Evolutionary conservation across 2,329 filamentous ascomycete genomes (phyloP).

Genomic region (Colletotrichum paranaense): DNA sequence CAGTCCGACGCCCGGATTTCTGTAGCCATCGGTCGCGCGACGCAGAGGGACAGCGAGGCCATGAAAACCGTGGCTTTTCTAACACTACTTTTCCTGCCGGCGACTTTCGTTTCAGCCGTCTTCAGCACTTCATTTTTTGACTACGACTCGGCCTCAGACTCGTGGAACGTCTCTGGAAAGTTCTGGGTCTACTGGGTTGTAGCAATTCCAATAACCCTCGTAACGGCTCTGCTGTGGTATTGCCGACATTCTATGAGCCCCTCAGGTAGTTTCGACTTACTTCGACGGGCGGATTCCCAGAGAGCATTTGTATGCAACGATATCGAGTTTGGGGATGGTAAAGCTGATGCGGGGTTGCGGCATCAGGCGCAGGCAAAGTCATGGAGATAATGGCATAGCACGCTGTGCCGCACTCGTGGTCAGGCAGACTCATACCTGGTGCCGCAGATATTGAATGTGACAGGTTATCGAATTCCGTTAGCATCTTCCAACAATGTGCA

Average conservation of each 20-base stretch:
- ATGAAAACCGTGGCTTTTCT: conserved; percentile 64
- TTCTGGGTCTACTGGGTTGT: conserved; percentile 52
- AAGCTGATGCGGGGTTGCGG: background rate
- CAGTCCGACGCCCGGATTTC: conserved; percentile 53
- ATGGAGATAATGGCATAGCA: too few relatives aligned
- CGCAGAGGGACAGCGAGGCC: conserved; percentile 58
- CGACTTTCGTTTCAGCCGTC: conserved; percentile 61
- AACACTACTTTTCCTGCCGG: conserved; percentile 60
- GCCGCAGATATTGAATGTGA: background rate
- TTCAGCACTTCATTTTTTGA: conserved; percentile 60
- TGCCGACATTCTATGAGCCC: conserved; percentile 4
- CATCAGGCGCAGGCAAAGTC: too few relatives aligned
- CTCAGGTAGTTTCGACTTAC: background rate
- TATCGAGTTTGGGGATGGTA: background rate
- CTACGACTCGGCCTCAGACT: conserved; percentile 38
- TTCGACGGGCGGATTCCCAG: background rate
- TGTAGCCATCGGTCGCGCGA: conserved; percentile 51
- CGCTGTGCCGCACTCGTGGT: background rate
- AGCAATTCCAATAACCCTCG: conserved; percentile 43
- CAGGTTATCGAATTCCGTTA: background rate
- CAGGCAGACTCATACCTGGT: background rate
- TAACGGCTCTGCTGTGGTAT: conserved; percentile 39
- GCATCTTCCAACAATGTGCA: background rate
- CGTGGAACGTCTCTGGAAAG: conserved; percentile 44
- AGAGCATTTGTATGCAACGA: background rate